phyloP scores from a whole-genome alignment of 192 early-diverging fungal genomes.

The Dissophora globulifera region DNA sequence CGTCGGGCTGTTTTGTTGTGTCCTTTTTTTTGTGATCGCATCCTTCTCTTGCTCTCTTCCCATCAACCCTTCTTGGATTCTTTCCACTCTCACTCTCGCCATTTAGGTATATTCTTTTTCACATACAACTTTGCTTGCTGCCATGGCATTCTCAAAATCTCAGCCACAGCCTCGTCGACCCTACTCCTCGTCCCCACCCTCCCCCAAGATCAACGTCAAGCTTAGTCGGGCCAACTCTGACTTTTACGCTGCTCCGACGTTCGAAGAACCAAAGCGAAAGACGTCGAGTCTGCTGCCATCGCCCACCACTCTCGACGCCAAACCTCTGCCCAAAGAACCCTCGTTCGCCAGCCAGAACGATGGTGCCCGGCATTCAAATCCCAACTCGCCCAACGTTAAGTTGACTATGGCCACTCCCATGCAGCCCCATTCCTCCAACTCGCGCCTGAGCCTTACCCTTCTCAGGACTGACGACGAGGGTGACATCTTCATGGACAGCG shows the following conservation, averaged over 20 bases:
- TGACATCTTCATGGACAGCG: conserved; percentile 8
- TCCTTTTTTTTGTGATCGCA: too few relatives aligned
- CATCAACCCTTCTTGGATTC: background rate
- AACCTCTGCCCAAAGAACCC: conserved; percentile 3
- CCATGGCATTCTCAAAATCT: conserved; percentile 4
- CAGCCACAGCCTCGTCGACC: conserved; percentile 1
- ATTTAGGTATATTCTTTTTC: too few relatives aligned
- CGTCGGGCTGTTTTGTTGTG: too few relatives aligned
- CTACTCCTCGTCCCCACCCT: conserved; percentile 13
- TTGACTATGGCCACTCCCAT: conserved; percentile 5
- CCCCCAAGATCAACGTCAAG: background rate
- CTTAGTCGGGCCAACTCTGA: conserved; percentile 17
- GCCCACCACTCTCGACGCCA: conserved; percentile 12
- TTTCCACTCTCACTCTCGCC: background rate
- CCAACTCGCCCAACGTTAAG: conserved; percentile 10
- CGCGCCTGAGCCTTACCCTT: background rate
- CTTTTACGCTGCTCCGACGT: conserved; percentile 26
- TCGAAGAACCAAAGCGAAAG: conserved; percentile 22
- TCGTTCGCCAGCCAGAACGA: background rate
- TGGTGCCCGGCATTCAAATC: conserved; percentile 4
- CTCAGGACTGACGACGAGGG: background rate
- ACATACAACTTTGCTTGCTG: too few relatives aligned
- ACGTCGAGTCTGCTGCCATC: conserved; percentile 17
- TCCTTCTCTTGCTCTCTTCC: too few relatives aligned
- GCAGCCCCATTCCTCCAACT: conserved; percentile 3